Percentiles rank a stretch among this genome's conserved stretches.
phyloP scores from a whole-genome alignment of 2,329 filamentous ascomycete species.

The Curvularia hawaiiensis region DNA sequence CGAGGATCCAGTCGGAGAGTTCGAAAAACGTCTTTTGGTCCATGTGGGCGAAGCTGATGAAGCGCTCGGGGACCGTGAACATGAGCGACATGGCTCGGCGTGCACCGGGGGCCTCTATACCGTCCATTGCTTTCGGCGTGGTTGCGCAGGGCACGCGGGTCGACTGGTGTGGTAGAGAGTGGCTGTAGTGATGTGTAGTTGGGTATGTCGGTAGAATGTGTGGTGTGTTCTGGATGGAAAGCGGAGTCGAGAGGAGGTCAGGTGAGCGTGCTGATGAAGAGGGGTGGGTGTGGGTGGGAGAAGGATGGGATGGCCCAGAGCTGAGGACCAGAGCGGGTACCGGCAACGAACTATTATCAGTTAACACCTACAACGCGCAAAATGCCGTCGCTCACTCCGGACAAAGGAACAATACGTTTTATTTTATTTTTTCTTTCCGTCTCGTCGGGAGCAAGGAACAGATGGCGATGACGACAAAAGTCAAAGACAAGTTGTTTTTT shows the following conservation, averaged over 20 bases:
- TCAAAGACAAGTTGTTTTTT: not conserved
- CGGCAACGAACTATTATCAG: constrained; percentile 4
- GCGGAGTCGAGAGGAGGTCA: constrained; percentile 18
- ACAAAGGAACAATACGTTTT: not conserved
- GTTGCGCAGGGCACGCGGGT: no score
- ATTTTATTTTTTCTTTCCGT: not conserved
- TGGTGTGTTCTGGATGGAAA: constrained; percentile 4
- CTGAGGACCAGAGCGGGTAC: constrained; percentile 7
- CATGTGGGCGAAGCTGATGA: constrained; percentile 46
- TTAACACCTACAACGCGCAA: not conserved
- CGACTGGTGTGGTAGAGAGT: not conserved
- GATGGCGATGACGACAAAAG: not conserved
- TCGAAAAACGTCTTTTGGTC: constrained; percentile 47
- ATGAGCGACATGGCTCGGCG: constrained; percentile 39
- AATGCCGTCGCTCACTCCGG: not conserved
- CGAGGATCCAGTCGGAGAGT: constrained; percentile 46
- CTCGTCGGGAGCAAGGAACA: not conserved
- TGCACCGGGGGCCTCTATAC: constrained; percentile 33
- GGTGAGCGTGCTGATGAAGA: constrained; percentile 8
- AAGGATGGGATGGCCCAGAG: constrained; percentile 5
- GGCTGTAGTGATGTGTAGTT: constrained; percentile 1
- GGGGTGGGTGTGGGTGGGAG: not conserved
- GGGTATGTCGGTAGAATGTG: not conserved
- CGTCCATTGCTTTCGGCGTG: constrained; percentile 13
- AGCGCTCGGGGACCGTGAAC: constrained; percentile 44